Conservation (phyloP, 257 asterid species). For the Solanum acaule region DNA sequence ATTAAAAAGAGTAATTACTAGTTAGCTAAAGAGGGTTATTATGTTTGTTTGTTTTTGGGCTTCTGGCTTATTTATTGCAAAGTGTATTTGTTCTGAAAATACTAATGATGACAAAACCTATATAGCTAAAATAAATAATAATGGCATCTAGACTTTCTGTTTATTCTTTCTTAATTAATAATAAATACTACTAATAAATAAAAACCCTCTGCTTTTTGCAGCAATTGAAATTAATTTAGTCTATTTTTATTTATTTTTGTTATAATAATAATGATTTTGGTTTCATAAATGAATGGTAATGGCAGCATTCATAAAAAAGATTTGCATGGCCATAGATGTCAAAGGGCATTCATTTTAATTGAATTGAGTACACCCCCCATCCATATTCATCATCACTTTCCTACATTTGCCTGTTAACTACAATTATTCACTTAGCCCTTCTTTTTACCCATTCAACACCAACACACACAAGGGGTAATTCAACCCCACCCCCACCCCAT, state of each 20-base stretch:
- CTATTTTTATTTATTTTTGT: background rate
- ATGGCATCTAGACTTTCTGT: constrained; percentile 21
- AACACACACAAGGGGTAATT: background rate
- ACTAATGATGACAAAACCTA: constrained; percentile 49
- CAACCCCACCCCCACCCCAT: background rate
- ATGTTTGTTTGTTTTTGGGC: background rate
- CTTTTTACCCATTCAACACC: background rate
- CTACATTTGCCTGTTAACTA: constrained; percentile 25
- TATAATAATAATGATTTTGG: constrained; percentile 30
- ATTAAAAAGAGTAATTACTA: background rate
- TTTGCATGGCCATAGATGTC: constrained; percentile 36
- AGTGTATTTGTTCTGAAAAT: constrained; percentile 18
- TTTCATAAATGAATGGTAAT: constrained; percentile 35
- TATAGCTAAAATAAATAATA: constrained; percentile 21
- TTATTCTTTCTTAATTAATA: constrained; percentile 8
- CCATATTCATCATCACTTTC: constrained; percentile 2
- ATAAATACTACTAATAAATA: background rate
- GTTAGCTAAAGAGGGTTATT: background rate
- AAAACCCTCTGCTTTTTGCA: constrained; percentile 16
- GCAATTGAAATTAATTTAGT: constrained; percentile 28
- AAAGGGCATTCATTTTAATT: constrained; percentile 20
- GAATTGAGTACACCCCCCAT: constrained; percentile 7
- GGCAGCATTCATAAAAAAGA: constrained; percentile 33
- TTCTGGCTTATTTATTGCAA: background rate
- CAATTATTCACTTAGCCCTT: constrained; percentile 36